Conservation (phyloP, 345 rosid species). For the Murraya koenigii region DNA sequence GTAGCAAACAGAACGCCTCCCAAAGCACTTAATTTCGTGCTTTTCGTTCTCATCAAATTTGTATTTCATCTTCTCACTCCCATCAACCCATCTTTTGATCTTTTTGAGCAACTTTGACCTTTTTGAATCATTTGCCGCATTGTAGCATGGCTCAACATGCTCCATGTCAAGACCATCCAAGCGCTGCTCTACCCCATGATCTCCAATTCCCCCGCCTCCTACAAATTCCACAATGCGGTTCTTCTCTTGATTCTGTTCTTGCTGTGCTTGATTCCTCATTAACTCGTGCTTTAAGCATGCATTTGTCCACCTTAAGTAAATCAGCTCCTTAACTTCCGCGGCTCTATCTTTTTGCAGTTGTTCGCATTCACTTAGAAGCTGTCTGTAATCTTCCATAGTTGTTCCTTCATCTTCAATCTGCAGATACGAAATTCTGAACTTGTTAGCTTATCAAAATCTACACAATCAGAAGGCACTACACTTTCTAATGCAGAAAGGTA, state of each 20-base stretch:
- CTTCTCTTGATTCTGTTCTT: conserved; percentile 25
- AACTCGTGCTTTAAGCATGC: conserved; percentile 73
- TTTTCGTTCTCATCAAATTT: conserved; percentile 38
- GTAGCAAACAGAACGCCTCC: conserved; percentile 36
- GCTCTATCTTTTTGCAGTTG: conserved; percentile 39
- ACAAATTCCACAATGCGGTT: conserved; percentile 21
- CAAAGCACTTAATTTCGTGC: conserved; percentile 37
- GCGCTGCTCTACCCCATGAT: conserved; percentile 26
- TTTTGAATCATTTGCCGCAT: conserved; percentile 24
- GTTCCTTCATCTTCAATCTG: conserved; percentile 32
- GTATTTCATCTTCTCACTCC: conserved; percentile 40
- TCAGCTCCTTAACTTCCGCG: conserved; percentile 49
- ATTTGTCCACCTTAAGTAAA: conserved; percentile 62
- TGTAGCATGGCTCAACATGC: conserved; percentile 1
- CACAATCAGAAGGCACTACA: not conserved
- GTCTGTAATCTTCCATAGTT: conserved; percentile 38
- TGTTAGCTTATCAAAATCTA: not conserved
- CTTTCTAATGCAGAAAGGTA: not conserved
- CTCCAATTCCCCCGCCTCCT: conserved; percentile 19
- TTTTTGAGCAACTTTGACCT: conserved; percentile 54
- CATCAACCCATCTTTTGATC: conserved; percentile 71
- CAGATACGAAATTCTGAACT: not conserved
- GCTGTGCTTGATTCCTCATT: conserved; percentile 30
- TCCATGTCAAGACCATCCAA: conserved; percentile 17
- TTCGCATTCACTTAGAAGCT: conserved; percentile 44